Base-by-base conservation (phyloP, 164 flowering plant species). In the Litsea cubeba region DNA sequence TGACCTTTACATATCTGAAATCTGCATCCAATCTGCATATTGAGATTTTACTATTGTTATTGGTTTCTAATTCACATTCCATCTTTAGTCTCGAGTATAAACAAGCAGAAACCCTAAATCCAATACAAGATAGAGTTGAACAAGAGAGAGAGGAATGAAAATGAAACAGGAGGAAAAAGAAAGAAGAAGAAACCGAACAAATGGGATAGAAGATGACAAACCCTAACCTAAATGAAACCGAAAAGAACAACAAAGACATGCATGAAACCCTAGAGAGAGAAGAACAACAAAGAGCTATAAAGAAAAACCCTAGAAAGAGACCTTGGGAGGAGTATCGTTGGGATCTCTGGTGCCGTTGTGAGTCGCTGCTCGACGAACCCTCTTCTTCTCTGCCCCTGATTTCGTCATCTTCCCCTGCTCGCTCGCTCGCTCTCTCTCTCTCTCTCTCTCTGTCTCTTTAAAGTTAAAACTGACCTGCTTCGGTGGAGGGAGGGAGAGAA, bases 261-360 rank as follows among this genome's bases (percentile, higher is more conserved):
- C 15, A 20, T 4, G 22, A 10, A 68, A 40, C 46, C 46, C 15
- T 18, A 40, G 25, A 46, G 18, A 46, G 18, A 63, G 32, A 24
- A 68, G 26, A 26, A 65, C 46, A 40, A 0, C 46, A 40, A 40
- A 8, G 46, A 40, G 46, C 46, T 35, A 35, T 35, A 35, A 35
- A 20, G 32, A 71, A 50, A 77, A 77, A 23, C 68, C 65, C 65
- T n/a, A 77, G 58, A 75, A 62, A 70, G 28, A 77, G 62, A 89
- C 94, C 92, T 83, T 88, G 69, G 89, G 89, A 65, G 90, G 87
- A 7, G 91, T 78, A 51, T 87, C 92, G 76, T 77, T 79, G 74
- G 79, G 74, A 83, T 89, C 91, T 84, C 83, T 83, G 79, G 28
- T 78, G 75, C 83, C 85, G 26, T 84, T 87, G 1, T 75, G 78